Evolutionary conservation across 148 eudicot species (phyloP), one percentile per base, ranked within the genome.

Genomic region (Persicaria tinctoria): DNA sequence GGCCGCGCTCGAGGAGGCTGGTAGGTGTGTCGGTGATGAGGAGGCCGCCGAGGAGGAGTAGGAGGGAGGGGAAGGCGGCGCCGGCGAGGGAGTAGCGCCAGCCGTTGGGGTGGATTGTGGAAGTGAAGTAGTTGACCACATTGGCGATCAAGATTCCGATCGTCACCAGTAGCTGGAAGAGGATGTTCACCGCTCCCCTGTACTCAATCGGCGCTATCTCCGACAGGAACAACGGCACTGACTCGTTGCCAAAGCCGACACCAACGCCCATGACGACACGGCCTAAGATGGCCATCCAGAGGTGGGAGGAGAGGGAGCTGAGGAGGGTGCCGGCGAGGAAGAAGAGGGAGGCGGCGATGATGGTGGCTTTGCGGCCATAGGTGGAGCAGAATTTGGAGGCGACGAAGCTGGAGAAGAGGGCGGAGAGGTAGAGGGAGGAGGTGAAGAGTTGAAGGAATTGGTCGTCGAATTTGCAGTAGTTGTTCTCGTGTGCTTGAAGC

Each of bases 231-330:
- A 16, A 83, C 6, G 4, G 88, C 80, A 5, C 90, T 87, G 70
- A 78, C 23, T 91, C 91, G 55, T 91, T 91, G 77, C 93, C 93
- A 68, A 91, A 91, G 5, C 93, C 96, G 8, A 91, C 93, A 0
- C 92, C 96, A 55, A 89, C 78, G 17, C 96, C 96, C 75, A 89
- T 89, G 1, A 87, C 79, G 70, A 91, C 85, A 73, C 93, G 82
- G 0, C 96, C 96, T 10, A 85, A 10, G 70, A 91, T 91, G 48
- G 89, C 84, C 84, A 89, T 75, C 89, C 87, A 84, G 0, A 80
- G 79, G 7, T 7, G n/a, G 3, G 64, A 69, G 20, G 91, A 86
- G 0, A 54, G 59, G 16, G 84, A 87, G 68, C 89, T 82, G 3
- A 89, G 5, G 60, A 77, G 27, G 3, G 89, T 85, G 9, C 87